Evolutionary conservation across 768 basidiomycete species (phyloP), one percentile per base, ranked within the genome.

Genomic region (Gloeopeniophorella convolvens): DNA sequence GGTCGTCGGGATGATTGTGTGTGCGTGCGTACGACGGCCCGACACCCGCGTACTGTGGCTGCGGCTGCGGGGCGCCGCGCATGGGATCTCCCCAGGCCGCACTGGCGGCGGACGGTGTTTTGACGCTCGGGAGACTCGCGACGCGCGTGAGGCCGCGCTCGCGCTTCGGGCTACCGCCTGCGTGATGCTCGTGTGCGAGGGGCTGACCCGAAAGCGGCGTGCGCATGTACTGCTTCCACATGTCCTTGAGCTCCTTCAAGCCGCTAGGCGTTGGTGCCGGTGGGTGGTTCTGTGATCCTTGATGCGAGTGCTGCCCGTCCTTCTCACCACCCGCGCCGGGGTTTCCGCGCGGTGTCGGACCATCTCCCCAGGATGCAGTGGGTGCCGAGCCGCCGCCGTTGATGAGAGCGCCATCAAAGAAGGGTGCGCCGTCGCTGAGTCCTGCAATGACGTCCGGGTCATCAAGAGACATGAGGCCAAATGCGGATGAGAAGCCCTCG

Each of bases 381-480:
- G 43, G 54, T 27, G 43, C 8, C 13, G 50, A 30, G 13, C 43
- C 32, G 18, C 48, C 39, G 16, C 36, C 46, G 20, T 58, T 46
- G 5, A 35, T 44, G 20, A 48, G 42, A 1, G 44, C 31, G 13
- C 49, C 44, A 28, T 58, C 57, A 63, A 87, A 88, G 71, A 87
- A 87, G 0, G 83, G 80, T 12, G 76, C 71, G 5, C 73, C 77
- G 50, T 83, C 82, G 3, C 63, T 64, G 41, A 86, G 69, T 2
- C 82, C 77, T 0, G 83, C 80, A 31, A 88, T 70, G 7, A 82
- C 80, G 46, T 75, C 75, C 1, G 80, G 78, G 60, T 89, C 87
- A 49, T 88, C 86, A 43, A 90, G 72, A 16, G 79, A 80, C 80
- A 90, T 77, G 44, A 83, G 72, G 7, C 84, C 87, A 61, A 90